Evolutionary conservation across 805 yeast genomes (phyloP), one percentile per base, ranked within the genome.

Genomic region (Ogataea trehalophila): DNA sequence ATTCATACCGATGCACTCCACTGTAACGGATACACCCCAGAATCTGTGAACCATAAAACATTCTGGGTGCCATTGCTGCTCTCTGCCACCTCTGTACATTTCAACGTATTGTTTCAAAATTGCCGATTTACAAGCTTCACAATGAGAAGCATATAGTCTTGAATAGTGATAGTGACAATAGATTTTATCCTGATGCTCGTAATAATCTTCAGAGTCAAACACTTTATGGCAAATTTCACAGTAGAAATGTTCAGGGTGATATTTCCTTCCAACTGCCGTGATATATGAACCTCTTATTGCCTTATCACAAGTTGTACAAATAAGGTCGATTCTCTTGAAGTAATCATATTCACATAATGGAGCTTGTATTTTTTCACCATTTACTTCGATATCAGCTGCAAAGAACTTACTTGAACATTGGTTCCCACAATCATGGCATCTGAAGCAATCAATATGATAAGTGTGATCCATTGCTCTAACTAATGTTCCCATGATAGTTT

Each of bases 41-140:
- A 89, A 91, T 66, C 91, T 91, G 71, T 87, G 91, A 42, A 94
- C 95, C 90, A 95, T 95, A 63, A 90, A 94, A 71, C 99, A 94
- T 64, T 95, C 98, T 1, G 97, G 98, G 67, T 94, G 99, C 99
- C 99, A 94, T 63, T 89, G 95, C 65, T 91, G 96, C 49, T 87
- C 85, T 56, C 84, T 77, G 20, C 97, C 97, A 43, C 97, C 96
- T 56, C 94, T 76, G 51, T 81, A 87, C 40, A 92, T 81, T 65
- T 92, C 97, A 35, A 92, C 96, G 66, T 90, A 94, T 62, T 94
- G 98, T 62, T 90, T 90, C 35, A 95, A 78, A 44, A 95, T 94
- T 1, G 97, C 87, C 35, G 87, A 83, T 48, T 83, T 77, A 69
- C 99, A 94, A 33, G 98, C 97, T 69, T 88, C 95, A 69, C 99